A percentile compares a stretch with the other conserved stretches of the same genome.
Evolutionary conservation across 2,329 filamentous ascomycete species (phyloP).

Genomic region (Fusarium sororula): DNA sequence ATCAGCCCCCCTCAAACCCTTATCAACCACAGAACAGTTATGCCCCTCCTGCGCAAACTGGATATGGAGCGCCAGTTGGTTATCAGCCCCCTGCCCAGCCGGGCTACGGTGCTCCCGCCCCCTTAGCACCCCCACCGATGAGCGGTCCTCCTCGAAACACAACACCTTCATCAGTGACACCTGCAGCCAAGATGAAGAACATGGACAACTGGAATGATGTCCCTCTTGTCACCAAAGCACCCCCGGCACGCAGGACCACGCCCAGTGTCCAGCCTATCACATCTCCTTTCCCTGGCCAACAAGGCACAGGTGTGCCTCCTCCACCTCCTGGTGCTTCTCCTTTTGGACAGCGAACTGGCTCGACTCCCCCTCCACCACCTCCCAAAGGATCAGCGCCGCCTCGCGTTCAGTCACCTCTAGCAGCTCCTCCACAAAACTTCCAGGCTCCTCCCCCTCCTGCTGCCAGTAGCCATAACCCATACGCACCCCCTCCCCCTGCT

Average conservation of each 20-base stretch:
- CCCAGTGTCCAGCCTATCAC: conserved; percentile 74
- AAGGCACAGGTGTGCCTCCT: conserved; percentile 64
- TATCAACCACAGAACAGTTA: conserved; percentile 46
- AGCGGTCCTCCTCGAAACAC: conserved; percentile 64
- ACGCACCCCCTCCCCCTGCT: conserved; percentile 64
- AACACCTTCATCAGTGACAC: conserved; percentile 69
- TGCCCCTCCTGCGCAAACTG: conserved; percentile 43
- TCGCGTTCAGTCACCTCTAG: conserved; percentile 77
- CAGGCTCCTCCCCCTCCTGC: conserved; percentile 58
- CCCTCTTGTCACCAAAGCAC: conserved; percentile 79
- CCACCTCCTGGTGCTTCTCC: conserved; percentile 59
- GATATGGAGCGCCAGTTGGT: conserved; percentile 48
- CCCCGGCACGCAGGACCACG: conserved; percentile 76
- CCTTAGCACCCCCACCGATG: conserved; percentile 47
- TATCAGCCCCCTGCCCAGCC: conserved; percentile 64
- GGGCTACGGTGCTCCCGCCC: conserved; percentile 50
- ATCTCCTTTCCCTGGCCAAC: conserved; percentile 79
- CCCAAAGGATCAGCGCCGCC: conserved; percentile 80
- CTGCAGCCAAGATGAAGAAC: conserved; percentile 75
- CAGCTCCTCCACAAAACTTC: conserved; percentile 62
- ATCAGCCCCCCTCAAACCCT: conserved; percentile 50
- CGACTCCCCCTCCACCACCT: conserved; percentile 81
- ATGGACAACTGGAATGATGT: conserved; percentile 94
- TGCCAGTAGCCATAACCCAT: conserved; percentile 69
- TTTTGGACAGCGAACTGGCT: conserved; percentile 68